Evolutionary conservation across 768 basidiomycete genomes (phyloP), one percentile per base, ranked within the genome.

Genomic region (Lactarius trivialis): DNA sequence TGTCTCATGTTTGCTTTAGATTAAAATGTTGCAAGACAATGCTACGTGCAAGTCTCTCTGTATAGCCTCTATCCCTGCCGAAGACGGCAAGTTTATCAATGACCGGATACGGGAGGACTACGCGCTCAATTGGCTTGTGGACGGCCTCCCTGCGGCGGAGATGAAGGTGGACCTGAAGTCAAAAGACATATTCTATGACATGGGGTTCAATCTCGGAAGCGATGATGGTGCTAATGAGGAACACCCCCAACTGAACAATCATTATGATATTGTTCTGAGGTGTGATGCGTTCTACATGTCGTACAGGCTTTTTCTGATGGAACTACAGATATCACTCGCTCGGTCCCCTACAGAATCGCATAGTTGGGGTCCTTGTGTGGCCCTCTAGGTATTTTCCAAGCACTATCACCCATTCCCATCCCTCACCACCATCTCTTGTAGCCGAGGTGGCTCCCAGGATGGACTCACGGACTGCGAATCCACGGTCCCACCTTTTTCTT

Each of bases 281-380:
- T 90, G 64, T 58, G 78, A 53, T 9, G 14, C 45, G 33, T 58
- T 26, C 45, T 58, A 57, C 17, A 14, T 45, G 37, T 24, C 36
- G 14, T 43, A 32, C 39, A 19, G n/a, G 9, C 15, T 26, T 48
- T 21, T 7, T 57, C 7, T 43, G 56, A 56, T 67, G 52, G 69
- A 63, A 51, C 45, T 55, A 63, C 64, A 95, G 93, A 69, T 96
- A 96, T 70, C 96, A 98, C 69, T 75, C 77, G 43, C 85, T 88
- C 15, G 81, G 82, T 41, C 77, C 83, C 9, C 81, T 79, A 24
- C 78, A 86, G n/a, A 87, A 85, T 71, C 85, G 96, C 39, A 85
- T 98, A 3, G 96, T 98, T 28, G 96, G 93, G 2, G 92, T 96
- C 14, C 79, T 96, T 32, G 92, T 98, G n/a, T 96, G 83, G 83